Evolutionary conservation across 2,329 filamentous ascomycete species (phyloP), one percentile per base, ranked within the genome.

Genomic region (Cladophialophora bantiana): DNA sequence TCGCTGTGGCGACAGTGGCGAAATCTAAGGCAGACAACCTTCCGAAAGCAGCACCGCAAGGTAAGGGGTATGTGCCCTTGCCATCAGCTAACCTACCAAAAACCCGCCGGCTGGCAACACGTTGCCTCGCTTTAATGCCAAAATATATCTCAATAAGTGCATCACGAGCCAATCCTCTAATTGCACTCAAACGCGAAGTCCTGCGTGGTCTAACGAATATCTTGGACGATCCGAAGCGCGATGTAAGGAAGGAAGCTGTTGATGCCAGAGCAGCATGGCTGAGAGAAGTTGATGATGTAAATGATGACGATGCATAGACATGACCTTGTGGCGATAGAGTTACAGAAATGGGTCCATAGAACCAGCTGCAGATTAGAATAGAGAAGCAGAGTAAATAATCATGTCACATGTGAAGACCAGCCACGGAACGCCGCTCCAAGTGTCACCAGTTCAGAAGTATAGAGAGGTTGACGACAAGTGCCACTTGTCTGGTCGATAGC

Each of bases 221-320:
- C 32, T 74, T 90, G 69, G 88, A 90, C 78, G 88, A 90, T 76
- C 79, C 80, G 36, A 89, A 87, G 78, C 79, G 88, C 68, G 82
- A 83, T 74, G 88, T 90, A 9, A 81, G 88, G 50, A 84, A 85
- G 68, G 86, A 86, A 66, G 88, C 87, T 13, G 87, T 89, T 32
- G 84, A 83, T 78, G 88, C 87, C 68, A 77, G 86, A 59, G 83
- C 80, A n/a, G 84, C 81, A 63, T 90, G 88, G 88, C 74, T 88
- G 61, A 81, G 83, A 65, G 74, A 75, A 13, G 78, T 88, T 52
- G 86, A 87, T 73, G 86, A 89, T 74, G 80, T 75, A 13, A 79
- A 83, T 31, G 84, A 85, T 26, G 86, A 88, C 52, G 79, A 73
- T 73, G 68, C 68, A 18, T 69, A 68, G 38, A 68, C n/a, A 50